Evolutionary conservation across 139 green algal genomes (phyloP), one percentile per base, ranked within the genome.

Genomic region (Penium margaritaceum): DNA sequence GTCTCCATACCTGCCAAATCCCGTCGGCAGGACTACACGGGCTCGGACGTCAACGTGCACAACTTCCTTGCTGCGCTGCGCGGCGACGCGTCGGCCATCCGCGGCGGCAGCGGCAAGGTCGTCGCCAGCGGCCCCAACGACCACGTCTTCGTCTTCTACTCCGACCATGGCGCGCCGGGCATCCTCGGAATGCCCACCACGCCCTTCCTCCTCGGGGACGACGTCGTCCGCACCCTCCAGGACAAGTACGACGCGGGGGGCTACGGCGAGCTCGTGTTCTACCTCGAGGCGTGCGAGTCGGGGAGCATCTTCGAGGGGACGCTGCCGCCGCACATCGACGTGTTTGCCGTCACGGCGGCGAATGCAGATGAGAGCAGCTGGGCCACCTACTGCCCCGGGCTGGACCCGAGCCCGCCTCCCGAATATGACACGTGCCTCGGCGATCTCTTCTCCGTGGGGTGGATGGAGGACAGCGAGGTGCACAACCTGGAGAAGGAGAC

Each of bases 361-460:
- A 96, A 97, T 55, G 82, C 86, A 0, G 37, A 81, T 3, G 93
- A 98, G 85, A 90, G 79, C 41, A 91, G 81, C 15, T 98, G 92
- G 91, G 93, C 85, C 36, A 95, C 89, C 0, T 96, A 96, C 88
- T 97, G 91, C 81, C 89, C 89, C 1, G 72, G 79, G 37, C 66
- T 85, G 75, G 35, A 51, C 21, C 54, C 58, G 14, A 34, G 35
- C 36, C 80, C 32, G 78, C 86, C 55, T 7, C 63, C 3, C 60
- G 78, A 88, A 81, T 89, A 91, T 58, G 84, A 73, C 65, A 95
- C 90, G 21, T 98, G 93, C 82, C 86, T 98, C 46, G 93, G 94
- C 5, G 93, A 98, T 79, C 86, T 98, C 9, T 98, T 91, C 85
- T 88, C 69, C 29, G 89, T 97, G 34, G 80, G 89, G 3, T 98